phyloP scores from a whole-genome alignment of 176 grass and related monocot genomes.

The Aegilops speltoides region DNA sequence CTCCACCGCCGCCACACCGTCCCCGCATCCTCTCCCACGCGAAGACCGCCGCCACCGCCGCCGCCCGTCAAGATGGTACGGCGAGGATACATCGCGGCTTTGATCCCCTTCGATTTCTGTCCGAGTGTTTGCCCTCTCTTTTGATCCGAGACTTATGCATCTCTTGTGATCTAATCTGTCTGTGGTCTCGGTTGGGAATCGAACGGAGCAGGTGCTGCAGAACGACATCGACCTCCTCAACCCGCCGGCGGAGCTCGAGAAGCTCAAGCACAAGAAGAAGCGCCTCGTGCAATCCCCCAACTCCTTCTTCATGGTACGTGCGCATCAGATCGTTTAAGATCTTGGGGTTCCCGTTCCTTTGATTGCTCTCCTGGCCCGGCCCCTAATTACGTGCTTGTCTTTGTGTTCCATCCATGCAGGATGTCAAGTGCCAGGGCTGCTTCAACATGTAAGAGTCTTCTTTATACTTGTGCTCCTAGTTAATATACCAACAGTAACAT shows the following conservation, averaged over 20 bases:
- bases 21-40: not conserved
- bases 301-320: conserved; percentile 78
- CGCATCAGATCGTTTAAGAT: not conserved
- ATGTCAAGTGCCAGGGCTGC: conserved; percentile 23
- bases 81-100: not conserved
- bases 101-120: not conserved
- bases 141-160: not conserved
- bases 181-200: not conserved
- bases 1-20: not conserved
- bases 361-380: not conserved
- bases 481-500: not conserved
- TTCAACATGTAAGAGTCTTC: not conserved
- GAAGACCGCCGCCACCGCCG: not conserved
- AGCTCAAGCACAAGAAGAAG: conserved; percentile 93
- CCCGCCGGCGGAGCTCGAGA: conserved; percentile 79
- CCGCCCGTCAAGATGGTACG: conserved; percentile 1
- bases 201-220: conserved; percentile 49
- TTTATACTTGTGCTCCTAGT: not conserved
- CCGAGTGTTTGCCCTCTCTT: not conserved
- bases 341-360: not conserved
- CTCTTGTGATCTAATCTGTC: not conserved
- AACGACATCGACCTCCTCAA: conserved; percentile 93
- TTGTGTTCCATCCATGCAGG: not conserved
- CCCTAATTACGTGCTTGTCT: not conserved
- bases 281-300: conserved; percentile 88